Base-by-base conservation (phyloP, 1,284 basidiomycete species). In the Pseudozyma sp. region DNA sequence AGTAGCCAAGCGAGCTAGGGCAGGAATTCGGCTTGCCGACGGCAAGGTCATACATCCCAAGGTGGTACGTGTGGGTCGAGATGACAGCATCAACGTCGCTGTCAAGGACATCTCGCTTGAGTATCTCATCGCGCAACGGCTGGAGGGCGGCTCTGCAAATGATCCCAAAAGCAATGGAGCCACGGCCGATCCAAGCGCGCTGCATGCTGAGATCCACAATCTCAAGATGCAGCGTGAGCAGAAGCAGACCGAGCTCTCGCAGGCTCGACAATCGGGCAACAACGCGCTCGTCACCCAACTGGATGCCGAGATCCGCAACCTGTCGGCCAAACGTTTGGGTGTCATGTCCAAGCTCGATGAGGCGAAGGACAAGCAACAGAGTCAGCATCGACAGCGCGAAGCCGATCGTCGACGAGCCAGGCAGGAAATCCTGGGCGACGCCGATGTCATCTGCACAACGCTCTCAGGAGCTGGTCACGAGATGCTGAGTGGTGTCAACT, bases 361-460 rank as follows among this genome's bases (percentile, higher is more conserved):
- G 51, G 78, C 68, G 21, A 78, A 76, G 52, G 81, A 82, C 51
- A 67, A 76, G 68, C 64, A 66, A 52, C 72, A 79, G 65, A 76
- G 72, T 25, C 65, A 63, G 40, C 59, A 67, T 54, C 70, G 81
- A 36, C 73, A 80, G 52, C 62, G 65, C 18, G 79, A 82, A 13
- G 81, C 81, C 12, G 79, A 81, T 45, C 76, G 73, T 1, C 36
- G 76, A 12, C 70, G 70, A 9, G 62, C 76, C 6, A 69, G 79
- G 40, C 31, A 60, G 21, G 72, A 80, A 60, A 81, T 85, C 18
- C 47, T 85, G 19, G 51, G 62, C 83, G 89, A 89, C 68, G 88
- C 93, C 55, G 95, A 99, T 82, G 91, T 99, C 36, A 92, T 99
- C 63, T 99, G 97, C 84, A 89, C 92, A 35, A 99, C 97, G 0